Evolutionary conservation across 164 flowering plant genomes (phyloP), one percentile per base, ranked within the genome.

Genomic region (Vitis rotundifolia): DNA sequence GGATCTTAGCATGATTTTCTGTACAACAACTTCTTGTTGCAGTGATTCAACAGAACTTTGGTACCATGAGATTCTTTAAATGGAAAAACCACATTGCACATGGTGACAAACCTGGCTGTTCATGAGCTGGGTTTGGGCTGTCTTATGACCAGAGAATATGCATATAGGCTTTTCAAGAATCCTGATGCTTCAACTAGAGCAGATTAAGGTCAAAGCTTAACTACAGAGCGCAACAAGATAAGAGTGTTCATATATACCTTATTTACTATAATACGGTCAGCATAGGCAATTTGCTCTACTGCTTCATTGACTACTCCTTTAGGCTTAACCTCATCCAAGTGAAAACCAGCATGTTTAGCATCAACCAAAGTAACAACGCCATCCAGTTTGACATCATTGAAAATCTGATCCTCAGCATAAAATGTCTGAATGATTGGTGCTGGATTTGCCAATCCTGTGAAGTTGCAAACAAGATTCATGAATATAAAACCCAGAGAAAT

Each of bases 361-460:
- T 95, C 99, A 63, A 95, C 98, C 75, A 95, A 82, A 10, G 99
- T 95, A 62, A 95, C 97, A 72, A 95, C 99, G 68, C 99, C 99
- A 80, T 95, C 99, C 71, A 95, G 78, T 79, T 93, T 95, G 68
- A 95, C 99, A 80, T 88, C 92, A 76, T 93, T 87, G 67, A 91
- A 95, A 73, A 95, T 63, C 65, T 72, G 59, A 75, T 95, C 98
- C 78, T 93, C 99, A 0, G 98, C 94, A 87, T 95, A 95, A 82
- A 95, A 95, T 61, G 99, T 95, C 78, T 91, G 98, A 80, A 95
- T 93, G 55, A 95, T 95, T 18, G 99, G 99, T 13, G 99, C 86
- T 58, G 99, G 99, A 77, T 95, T 95, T 67, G 99, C 99, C 77
- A 95, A 81, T 57, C 99, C 98, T 95, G 83, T 31, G 69, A 65